Evolutionary conservation across 352 stramenopile genomes (phyloP).

Genomic region (Phytophthora sp.): DNA sequence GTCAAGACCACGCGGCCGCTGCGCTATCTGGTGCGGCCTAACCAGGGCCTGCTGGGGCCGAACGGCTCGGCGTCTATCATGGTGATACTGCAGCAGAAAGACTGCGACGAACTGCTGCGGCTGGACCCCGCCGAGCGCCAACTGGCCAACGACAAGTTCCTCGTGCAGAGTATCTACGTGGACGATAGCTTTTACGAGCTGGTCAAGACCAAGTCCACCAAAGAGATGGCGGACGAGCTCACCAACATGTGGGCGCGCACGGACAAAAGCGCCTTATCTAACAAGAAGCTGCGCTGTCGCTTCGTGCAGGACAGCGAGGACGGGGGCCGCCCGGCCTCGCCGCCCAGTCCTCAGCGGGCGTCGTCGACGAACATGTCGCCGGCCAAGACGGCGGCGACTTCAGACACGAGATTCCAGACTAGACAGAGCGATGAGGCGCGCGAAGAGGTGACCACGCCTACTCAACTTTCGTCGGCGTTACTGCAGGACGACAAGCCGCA

Average conservation of each 20-base stretch:
- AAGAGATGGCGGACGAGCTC: conserved; percentile 89
- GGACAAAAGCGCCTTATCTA: conserved; percentile 80
- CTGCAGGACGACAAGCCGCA: conserved; percentile 54
- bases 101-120: conserved; percentile 86
- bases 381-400: conserved; percentile 17
- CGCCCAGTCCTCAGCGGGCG: conserved; percentile 15
- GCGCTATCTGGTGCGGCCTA: conserved; percentile 90
- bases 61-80: conserved; percentile 83
- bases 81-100: conserved; percentile 90
- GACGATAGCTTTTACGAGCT: conserved; percentile 88
- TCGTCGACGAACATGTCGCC: conserved; percentile 20
- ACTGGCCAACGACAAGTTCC: conserved; percentile 91
- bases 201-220: conserved; percentile 86
- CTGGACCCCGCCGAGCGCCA: conserved; percentile 78
- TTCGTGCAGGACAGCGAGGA: conserved; percentile 70
- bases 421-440: conserved; percentile 21
- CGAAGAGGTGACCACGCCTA: conserved; percentile 47
- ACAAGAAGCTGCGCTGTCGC: conserved; percentile 90
- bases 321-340: conserved; percentile 9
- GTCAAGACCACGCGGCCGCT: conserved; percentile 89
- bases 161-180: conserved; percentile 87
- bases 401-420: conserved; percentile 26
- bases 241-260: conserved; percentile 86
- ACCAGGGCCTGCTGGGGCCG: conserved; percentile 82
- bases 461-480: conserved; percentile 66